Evolutionary conservation across 257 asterid species (phyloP).

Genomic region (Fraxinus cuspidata): DNA sequence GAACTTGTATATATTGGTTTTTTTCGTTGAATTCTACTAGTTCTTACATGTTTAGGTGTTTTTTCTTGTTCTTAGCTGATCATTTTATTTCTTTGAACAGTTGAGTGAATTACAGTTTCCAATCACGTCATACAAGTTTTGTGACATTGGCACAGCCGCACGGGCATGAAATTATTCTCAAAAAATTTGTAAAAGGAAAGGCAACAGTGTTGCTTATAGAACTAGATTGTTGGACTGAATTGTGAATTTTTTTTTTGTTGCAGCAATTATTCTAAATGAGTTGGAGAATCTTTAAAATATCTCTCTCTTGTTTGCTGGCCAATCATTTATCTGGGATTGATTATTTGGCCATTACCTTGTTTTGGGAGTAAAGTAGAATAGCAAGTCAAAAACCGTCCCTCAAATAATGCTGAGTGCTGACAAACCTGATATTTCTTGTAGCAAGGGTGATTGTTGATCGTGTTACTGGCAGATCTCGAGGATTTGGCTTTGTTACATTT

Average conservation of each 20-base stretch:
- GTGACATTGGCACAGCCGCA: background rate
- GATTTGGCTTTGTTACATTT: conserved; percentile 85
- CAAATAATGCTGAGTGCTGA: background rate
- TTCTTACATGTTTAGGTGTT: background rate
- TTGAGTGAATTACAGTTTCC: background rate
- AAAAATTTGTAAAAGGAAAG: background rate
- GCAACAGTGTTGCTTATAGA: background rate
- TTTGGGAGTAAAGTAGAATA: background rate
- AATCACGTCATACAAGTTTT: background rate
- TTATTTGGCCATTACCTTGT: background rate
- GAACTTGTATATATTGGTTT: background rate
- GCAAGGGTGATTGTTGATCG: conserved; percentile 75
- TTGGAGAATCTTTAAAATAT: background rate
- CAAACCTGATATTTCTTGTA: conserved; percentile 34
- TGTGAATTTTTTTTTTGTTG: conserved; percentile 2
- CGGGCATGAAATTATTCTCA: background rate
- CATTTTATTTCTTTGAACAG: background rate
- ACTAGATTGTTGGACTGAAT: background rate
- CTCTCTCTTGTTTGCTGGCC: background rate
- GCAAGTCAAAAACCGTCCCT: background rate
- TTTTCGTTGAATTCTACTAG: background rate
- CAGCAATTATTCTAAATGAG: background rate
- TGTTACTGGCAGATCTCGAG: conserved; percentile 77
- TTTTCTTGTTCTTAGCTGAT: background rate
- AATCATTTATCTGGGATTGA: background rate